Evolutionary conservation across 2,329 filamentous ascomycete species (phyloP).

Genomic region (Fusarium solani-melongenae): DNA sequence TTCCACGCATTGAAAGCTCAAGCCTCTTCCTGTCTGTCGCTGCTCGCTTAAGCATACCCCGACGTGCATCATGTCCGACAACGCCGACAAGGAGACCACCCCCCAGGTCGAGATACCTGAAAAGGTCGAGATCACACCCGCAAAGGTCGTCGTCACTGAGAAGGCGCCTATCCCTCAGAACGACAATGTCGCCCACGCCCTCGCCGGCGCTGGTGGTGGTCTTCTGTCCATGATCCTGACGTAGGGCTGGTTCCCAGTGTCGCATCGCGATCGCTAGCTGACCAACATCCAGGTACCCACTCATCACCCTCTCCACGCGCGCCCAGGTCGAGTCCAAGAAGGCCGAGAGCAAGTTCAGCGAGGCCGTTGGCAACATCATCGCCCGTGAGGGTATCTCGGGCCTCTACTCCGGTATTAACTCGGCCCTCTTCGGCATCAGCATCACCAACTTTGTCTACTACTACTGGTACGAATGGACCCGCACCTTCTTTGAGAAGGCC

Average conservation of each 20-base stretch:
- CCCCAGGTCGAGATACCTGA: conserved; percentile 33
- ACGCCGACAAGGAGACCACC: conserved; percentile 33
- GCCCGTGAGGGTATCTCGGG: conserved; percentile 90
- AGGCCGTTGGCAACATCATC: conserved; percentile 86
- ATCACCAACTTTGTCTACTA: conserved; percentile 99
- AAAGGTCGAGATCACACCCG: conserved; percentile 34
- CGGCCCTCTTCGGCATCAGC: conserved; percentile 95
- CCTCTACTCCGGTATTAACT: conserved; percentile 92
- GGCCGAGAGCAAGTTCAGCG: conserved; percentile 84
- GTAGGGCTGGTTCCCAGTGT: conserved; percentile 59
- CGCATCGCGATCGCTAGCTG: conserved; percentile 19
- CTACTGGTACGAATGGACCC: conserved; percentile 99
- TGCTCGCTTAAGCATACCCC: conserved; percentile 19
- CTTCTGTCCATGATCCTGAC: conserved; percentile 96
- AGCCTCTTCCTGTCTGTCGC: conserved; percentile 5
- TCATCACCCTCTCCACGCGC: conserved; percentile 96
- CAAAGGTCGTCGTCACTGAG: conserved; percentile 42
- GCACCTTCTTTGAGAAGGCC: conserved; percentile 84
- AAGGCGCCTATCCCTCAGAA: conserved; percentile 82
- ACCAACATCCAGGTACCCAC: conserved; percentile 76
- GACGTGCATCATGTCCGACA: conserved; percentile 34
- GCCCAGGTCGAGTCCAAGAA: conserved; percentile 98
- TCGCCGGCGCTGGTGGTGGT: conserved; percentile 92
- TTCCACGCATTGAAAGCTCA: neutral
- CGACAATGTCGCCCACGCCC: conserved; percentile 95